These are phyloP conservation scores for Auricularia sp. DNA, from an alignment of 768 basidiomycete species.

Conservation along the genomic window DNA sequence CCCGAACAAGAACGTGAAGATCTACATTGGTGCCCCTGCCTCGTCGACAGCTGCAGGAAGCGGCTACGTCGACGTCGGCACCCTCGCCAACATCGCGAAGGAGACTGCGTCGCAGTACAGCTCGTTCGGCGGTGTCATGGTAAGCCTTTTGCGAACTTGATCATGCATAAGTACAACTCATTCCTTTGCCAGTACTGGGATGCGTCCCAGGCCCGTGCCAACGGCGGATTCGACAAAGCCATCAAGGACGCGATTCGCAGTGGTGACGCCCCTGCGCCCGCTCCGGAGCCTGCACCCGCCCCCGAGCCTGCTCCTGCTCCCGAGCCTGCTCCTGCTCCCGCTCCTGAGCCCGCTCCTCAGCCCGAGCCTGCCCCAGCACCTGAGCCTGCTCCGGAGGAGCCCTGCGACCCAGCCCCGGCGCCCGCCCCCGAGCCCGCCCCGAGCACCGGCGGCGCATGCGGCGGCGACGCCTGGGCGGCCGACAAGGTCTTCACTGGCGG, in stretches of 20 bases:
- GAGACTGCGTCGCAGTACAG: slow-evolving; percentile 3
- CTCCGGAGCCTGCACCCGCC: neutral
- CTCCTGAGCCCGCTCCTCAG: neutral
- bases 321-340: slow-evolving; percentile 59
- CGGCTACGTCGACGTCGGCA: slow-evolving; percentile 6
- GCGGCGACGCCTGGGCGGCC: neutral
- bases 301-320: slow-evolving; percentile 1
- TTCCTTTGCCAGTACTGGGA: slow-evolving; percentile 6
- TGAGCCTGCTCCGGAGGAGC: slow-evolving; percentile 8
- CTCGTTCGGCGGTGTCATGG: slow-evolving; percentile 10
- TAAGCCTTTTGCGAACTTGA: too few relatives aligned
- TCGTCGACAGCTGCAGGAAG: slow-evolving; percentile 6
- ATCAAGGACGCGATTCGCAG: neutral
- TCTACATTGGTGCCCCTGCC: slow-evolving; percentile 11
- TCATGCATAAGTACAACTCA: too few relatives aligned
- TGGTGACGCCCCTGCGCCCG: neutral
- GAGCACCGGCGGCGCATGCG: neutral
- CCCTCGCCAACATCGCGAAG: slow-evolving; percentile 6
- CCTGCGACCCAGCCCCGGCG: neutral
- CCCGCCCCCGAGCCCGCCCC: neutral
- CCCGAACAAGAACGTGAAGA: slow-evolving; percentile 10
- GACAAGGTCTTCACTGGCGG: neutral
- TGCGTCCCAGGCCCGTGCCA: slow-evolving; percentile 7
- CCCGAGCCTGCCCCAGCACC: slow-evolving; percentile 36
- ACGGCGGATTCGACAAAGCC: slow-evolving; percentile 2